These are phyloP conservation scores for Salvia miltiorrhiza DNA, from an alignment of 257 asterid genomes.

Conservation along the genomic window DNA sequence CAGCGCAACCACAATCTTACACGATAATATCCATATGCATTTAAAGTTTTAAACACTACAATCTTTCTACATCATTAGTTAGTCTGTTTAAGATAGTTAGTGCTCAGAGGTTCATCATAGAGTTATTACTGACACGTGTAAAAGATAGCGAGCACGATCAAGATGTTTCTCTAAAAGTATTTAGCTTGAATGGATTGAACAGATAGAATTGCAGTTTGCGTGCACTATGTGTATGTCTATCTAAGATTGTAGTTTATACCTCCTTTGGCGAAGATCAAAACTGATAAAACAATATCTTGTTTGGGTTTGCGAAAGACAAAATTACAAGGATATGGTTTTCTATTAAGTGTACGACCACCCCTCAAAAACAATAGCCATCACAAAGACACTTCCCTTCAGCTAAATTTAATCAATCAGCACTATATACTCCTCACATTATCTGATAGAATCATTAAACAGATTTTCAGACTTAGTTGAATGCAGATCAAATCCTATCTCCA, in stretches of 20 bases:
- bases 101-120: neutral
- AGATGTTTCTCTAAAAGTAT: neutral
- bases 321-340: slow-evolving; percentile 7
- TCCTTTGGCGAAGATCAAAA: neutral
- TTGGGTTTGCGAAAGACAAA: neutral
- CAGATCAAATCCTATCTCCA: neutral
- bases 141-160: neutral
- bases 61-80: neutral
- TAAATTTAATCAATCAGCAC: neutral
- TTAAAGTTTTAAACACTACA: neutral
- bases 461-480: neutral
- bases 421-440: neutral
- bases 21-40: neutral
- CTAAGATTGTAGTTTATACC: neutral
- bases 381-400: neutral
- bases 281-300: neutral
- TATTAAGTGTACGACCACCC: neutral
- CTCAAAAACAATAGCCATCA: neutral
- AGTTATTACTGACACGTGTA: neutral
- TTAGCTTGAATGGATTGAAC: neutral
- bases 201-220: neutral
- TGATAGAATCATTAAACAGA: neutral
- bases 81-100: neutral
- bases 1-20: neutral
- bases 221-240: neutral